Evolutionary conservation across 495 filamentous ascomycete genomes (phyloP).

Genomic region (Parathielavia hyrcaniae): DNA sequence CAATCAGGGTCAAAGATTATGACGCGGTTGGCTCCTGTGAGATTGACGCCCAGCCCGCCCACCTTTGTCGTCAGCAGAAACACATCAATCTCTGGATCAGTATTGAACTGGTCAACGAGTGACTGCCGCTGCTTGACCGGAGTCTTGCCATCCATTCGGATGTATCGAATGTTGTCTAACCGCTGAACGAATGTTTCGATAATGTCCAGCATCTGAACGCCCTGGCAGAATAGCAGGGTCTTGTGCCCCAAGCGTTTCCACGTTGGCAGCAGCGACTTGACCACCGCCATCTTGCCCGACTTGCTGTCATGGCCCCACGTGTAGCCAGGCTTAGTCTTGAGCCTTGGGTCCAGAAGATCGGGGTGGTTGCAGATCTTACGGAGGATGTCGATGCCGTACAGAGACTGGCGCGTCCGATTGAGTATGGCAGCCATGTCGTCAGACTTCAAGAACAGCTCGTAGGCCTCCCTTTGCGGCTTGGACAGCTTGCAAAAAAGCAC

Average conservation of each 20-base stretch:
- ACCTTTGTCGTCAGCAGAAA: slow-evolving; percentile 94
- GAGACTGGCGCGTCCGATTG: slow-evolving; percentile 62
- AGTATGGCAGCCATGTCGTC: slow-evolving; percentile 75
- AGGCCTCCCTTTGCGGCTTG: slow-evolving; percentile 63
- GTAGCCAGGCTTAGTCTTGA: slow-evolving; percentile 54
- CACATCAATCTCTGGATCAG: slow-evolving; percentile 66
- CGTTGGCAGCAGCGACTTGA: slow-evolving; percentile 71
- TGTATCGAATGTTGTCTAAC: slow-evolving; percentile 64
- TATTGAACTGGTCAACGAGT: slow-evolving; percentile 89
- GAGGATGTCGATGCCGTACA: slow-evolving; percentile 84
- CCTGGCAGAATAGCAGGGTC: slow-evolving; percentile 83
- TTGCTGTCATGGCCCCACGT: slow-evolving; percentile 66
- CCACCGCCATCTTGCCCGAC: slow-evolving; percentile 93
- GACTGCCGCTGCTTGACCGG: slow-evolving; percentile 72
- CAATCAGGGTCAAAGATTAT: slow-evolving; percentile 98
- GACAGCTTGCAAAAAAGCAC: slow-evolving; percentile 93
- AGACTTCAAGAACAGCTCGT: slow-evolving; percentile 73
- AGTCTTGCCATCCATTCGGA: slow-evolving; percentile 90
- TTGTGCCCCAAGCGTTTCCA: slow-evolving; percentile 89
- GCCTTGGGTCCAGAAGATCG: slow-evolving; percentile 64
- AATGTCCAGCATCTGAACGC: slow-evolving; percentile 88
- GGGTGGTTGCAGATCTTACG: slow-evolving; percentile 98
- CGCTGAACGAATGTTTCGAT: slow-evolving; percentile 69
- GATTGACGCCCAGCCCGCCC: slow-evolving; percentile 85
- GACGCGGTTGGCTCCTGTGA: slow-evolving; percentile 90